phyloP scores from a whole-genome alignment of 257 asterid genomes.

The Salvia splendens region DNA sequence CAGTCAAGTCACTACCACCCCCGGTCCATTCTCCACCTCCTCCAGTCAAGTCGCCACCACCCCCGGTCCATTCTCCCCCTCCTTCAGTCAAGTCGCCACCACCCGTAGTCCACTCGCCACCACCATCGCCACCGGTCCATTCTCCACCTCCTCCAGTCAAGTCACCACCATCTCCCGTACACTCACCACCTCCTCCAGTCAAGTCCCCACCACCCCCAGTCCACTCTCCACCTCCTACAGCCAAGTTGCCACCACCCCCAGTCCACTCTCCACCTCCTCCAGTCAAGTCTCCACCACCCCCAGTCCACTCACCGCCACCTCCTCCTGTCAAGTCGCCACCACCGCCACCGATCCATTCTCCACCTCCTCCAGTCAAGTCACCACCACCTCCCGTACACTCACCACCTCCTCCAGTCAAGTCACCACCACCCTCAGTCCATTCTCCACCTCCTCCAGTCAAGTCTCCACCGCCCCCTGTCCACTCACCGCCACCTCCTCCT shows the following conservation, averaged over 20 bases:
- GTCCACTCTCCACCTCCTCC: neutral
- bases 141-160: slow-evolving; percentile 29
- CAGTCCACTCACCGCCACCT: neutral
- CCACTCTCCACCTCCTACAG: neutral
- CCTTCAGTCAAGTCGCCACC: slow-evolving; percentile 1
- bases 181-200: slow-evolving; percentile 24
- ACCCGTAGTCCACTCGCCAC: neutral
- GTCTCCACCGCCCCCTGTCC: slow-evolving; percentile 28
- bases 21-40: neutral
- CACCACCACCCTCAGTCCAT: slow-evolving; percentile 18
- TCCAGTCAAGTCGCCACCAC: neutral
- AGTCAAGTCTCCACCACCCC: neutral
- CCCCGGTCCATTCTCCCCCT: neutral
- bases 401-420: neutral
- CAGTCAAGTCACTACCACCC: neutral
- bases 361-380: neutral
- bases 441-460: slow-evolving; percentile 22
- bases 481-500: slow-evolving; percentile 25
- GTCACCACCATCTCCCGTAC: slow-evolving; percentile 27
- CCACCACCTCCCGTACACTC: neutral
- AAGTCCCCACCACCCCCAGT: neutral
- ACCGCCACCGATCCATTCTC: neutral
- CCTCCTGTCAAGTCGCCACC: neutral
- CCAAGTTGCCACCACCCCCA: neutral
- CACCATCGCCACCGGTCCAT: slow-evolving; percentile 27